Base-by-base conservation (phyloP, 805 yeast species). In the Myxozyma neglecta region DNA sequence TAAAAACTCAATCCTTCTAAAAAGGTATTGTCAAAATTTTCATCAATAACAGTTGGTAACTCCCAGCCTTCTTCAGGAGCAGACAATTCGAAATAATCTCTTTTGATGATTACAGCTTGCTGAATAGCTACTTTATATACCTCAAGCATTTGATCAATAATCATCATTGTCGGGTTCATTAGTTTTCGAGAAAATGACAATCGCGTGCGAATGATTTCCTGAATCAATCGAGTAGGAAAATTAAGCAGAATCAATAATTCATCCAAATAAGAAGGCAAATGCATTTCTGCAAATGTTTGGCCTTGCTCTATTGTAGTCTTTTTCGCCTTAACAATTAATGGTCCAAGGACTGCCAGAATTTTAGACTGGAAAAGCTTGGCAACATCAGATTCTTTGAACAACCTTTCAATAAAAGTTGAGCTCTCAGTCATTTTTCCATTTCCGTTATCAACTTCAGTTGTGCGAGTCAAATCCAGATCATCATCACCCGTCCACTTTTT, bases 91-190 rank as follows among this genome's bases (percentile, higher is more conserved):
- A 80, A 75, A 51, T 87, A 81, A 0, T 90, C 84, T 60, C 83
- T 83, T 71, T 90, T 86, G 54, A 91, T 83, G 66, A 85, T 88
- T 16, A 90, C 79, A 0, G 96, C 92, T 39, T 91, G 77, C 52
- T 83, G 81, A 59, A 93, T 83, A 71, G 90, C 90, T 1, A 86
- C 81, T 67, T 86, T 86, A 72, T 93, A 88, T 72, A 90, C 96
- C 50, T 85, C 91, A 63, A 93, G 83, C 82, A 90, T 87, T 75
- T 93, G 97, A 74, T 94, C 99, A 68, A 94, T 89, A 86, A 90
- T 89, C 91, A 90, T 88, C 85, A 92, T 84, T 0, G 97, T 91
- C 1, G 97, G 97, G 69, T 87, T 88, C 56, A 82, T 84, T 52
- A 93, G 75, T 70, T 87, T 88, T 72, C 83, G 80, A 1, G 97